Conservation (phyloP, 306 rosid genomes). For the Sicyos edulis region DNA sequence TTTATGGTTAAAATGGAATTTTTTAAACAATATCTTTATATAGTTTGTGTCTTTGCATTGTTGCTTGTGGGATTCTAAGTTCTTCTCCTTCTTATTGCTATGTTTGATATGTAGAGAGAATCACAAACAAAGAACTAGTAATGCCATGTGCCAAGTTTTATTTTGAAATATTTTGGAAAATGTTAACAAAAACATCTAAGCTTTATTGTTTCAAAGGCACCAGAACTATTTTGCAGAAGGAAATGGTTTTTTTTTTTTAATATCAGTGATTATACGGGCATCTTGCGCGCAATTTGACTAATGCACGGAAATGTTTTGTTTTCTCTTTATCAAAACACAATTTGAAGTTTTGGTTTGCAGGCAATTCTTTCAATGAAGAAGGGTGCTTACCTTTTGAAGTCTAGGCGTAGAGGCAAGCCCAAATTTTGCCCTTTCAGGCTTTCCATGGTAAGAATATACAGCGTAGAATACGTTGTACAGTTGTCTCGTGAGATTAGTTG, state of each 20-base stretch:
- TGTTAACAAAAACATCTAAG: background rate
- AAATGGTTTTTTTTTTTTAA: background rate
- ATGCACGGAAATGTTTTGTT: background rate
- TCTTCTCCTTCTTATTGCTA: background rate
- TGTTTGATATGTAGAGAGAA: background rate
- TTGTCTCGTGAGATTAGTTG: background rate
- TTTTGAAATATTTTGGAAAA: background rate
- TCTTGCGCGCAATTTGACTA: too few species aligned
- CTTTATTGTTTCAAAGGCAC: background rate
- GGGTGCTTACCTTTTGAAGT: conserved; percentile 73
- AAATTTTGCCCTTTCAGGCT: conserved; percentile 75
- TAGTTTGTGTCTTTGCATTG: background rate
- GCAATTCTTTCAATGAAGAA: conserved; percentile 77
- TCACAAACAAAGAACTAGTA: background rate
- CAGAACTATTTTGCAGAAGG: background rate
- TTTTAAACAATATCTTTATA: background rate
- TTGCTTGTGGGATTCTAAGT: conserved; percentile 4
- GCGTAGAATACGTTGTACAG: background rate
- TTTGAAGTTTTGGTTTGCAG: conserved; percentile 36
- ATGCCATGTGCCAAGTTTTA: background rate
- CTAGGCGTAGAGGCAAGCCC: conserved; percentile 71
- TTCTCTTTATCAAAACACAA: conserved; percentile 21
- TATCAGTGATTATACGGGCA: too few species aligned
- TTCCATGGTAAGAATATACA: conserved; percentile 47
- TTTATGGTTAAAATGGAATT: background rate